Base-by-base conservation (phyloP, 2,329 filamentous ascomycete species). In the Colletotrichum endophyticum region DNA sequence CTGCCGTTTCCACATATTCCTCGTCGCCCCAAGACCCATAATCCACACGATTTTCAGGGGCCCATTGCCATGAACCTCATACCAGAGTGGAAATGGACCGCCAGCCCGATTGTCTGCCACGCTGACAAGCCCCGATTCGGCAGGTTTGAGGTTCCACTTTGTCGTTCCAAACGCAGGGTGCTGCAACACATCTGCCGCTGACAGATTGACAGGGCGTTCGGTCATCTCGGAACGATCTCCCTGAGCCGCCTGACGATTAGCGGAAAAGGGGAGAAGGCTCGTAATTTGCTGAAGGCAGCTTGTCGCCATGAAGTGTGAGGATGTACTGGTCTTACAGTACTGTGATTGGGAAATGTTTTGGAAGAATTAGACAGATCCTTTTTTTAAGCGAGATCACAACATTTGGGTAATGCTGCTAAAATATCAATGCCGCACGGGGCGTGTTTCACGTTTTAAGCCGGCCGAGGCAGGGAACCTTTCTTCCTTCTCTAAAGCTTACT, bases 1-100 rank as follows among this genome's bases (percentile, higher is more conserved):
- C 80, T 94, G 93, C 61, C 92, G 89, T 84, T 94, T 74, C 72
- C 72, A 74, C 19, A 74, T 16, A 13, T 70, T 64, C 4, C 72
- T 44, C 12, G 66, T 74, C 9, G 30, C 72, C 7, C 72, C 72
- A 8, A 74, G 72, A 25, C 72, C 72, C 72, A 74, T 74, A n/a
- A 74, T 74, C 72, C 72, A 74, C 6, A 70, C 72, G 13, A 74
- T 39, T 44, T 59, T 74, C 22, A 56, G 28, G 5, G 72, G 66
- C 5, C 72, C 72, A 27, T 53, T 25, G 15, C 72, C 72, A 36
- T 74, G 72, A 5, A 74, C 27, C 16, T 74, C 72, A 15, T 74
- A 74, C 72, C 72, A 74, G 12, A 74, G 44, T 12, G 66, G 39
- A 19, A 74, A 74, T 8, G 72, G 66, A 7, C 72, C 72, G 3